phyloP scores from a whole-genome alignment of 23 red algal species.

The Gracilaria gracilis region DNA sequence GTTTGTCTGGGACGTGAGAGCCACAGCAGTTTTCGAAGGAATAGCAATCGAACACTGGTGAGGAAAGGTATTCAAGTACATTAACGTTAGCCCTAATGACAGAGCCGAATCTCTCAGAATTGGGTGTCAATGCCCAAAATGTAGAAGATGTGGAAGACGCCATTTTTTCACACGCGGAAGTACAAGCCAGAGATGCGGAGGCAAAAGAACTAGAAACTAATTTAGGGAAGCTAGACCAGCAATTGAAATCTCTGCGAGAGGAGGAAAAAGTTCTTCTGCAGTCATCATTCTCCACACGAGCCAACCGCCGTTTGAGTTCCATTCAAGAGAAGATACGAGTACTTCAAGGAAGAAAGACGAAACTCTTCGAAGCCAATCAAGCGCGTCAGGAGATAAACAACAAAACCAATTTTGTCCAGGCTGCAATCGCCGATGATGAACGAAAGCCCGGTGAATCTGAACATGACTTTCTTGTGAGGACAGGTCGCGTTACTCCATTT shows the following conservation, averaged over 20 bases:
- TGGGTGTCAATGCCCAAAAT: slow-evolving; percentile 44
- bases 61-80: not conserved
- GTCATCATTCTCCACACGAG: slow-evolving; percentile 14
- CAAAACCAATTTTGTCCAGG: not conserved
- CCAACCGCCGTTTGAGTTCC: slow-evolving; percentile 27
- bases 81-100: slow-evolving; percentile 13
- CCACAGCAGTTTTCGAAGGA: not conserved
- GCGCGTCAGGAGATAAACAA: slow-evolving; percentile 29
- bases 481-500: slow-evolving; percentile 76
- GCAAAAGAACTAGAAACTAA: slow-evolving; percentile 18
- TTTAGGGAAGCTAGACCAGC: slow-evolving; percentile 10
- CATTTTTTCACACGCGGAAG: slow-evolving; percentile 44
- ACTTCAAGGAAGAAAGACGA: slow-evolving; percentile 26
- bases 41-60: not conserved
- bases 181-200: slow-evolving; percentile 32
- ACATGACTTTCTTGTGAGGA: slow-evolving; percentile 72
- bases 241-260: slow-evolving; percentile 7
- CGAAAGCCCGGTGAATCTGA: slow-evolving; percentile 50
- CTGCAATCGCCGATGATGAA: slow-evolving; percentile 5
- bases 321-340: slow-evolving; percentile 5
- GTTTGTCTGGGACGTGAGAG: not conserved
- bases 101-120: slow-evolving; percentile 41
- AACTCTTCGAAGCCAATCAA: slow-evolving; percentile 33
- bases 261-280: slow-evolving; percentile 12
- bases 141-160: slow-evolving; percentile 50